Evolutionary conservation across 1,284 basidiomycete genomes (phyloP).

Genomic region (Xerocomus minutiporus): DNA sequence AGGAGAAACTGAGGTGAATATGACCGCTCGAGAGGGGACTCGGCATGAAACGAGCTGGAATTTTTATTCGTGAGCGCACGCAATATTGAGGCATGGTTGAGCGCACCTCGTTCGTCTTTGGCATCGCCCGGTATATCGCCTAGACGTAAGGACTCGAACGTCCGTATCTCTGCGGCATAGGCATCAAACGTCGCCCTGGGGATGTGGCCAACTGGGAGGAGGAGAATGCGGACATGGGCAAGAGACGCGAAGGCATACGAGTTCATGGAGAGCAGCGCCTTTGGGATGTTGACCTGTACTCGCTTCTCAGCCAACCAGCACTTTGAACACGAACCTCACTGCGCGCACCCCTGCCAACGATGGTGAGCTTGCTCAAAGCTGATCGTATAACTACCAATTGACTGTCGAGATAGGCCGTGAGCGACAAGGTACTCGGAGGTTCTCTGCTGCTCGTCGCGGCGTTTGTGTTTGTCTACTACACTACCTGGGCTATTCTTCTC

Average conservation of each 20-base stretch:
- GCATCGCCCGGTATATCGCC: conserved; percentile 76
- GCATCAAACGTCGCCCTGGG: conserved; percentile 58
- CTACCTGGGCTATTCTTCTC: conserved; percentile 82
- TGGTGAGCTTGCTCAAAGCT: conserved; percentile 23
- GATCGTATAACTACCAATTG: conserved; percentile 3
- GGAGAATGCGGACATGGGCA: conserved; percentile 71
- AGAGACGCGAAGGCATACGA: conserved; percentile 68
- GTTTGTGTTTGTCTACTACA: conserved; percentile 84
- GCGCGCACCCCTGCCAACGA: conserved; percentile 6
- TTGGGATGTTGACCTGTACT: background rate
- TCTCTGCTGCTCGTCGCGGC: conserved; percentile 75
- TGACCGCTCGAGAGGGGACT: conserved; percentile 69
- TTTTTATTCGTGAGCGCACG: conserved; percentile 6
- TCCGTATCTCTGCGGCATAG: conserved; percentile 66
- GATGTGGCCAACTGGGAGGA: conserved; percentile 75
- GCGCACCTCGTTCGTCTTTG: conserved; percentile 71
- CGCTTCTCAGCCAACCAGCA: background rate
- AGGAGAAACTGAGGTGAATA: conserved; percentile 68
- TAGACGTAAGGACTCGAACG: conserved; percentile 66
- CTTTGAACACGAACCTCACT: conserved; percentile 19
- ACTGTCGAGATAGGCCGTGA: conserved; percentile 53
- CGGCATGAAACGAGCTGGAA: conserved; percentile 74
- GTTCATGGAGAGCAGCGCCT: conserved; percentile 16
- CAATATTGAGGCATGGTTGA: background rate
- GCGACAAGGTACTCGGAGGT: conserved; percentile 79